Evolutionary conservation across 2,329 filamentous ascomycete genomes (phyloP), one percentile per base, ranked within the genome.

Genomic region (Pseudocercospora pini-densiflorae): DNA sequence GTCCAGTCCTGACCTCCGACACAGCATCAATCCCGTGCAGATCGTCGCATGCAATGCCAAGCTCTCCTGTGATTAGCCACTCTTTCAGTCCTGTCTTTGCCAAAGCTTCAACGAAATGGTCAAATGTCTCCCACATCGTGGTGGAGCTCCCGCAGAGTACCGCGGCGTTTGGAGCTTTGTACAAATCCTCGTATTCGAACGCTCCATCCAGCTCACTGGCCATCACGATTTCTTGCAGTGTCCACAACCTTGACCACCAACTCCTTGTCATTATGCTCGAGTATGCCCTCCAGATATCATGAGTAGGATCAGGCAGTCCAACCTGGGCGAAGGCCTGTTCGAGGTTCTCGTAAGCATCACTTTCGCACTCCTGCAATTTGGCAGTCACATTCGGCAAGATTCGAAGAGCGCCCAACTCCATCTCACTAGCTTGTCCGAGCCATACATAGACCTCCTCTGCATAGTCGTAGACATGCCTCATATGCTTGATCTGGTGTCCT

Each of bases 221-320:
- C 43, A 61, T 54, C n/a, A 47, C 45, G 5, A 61, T 21, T 23
- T 61, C 59, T 43, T 61, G 59, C 23, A 61, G 31, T 1, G 47
- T 54, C 59, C 59, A 61, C 9, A 61, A 6, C 19, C 59, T 5
- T 27, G 59, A 53, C 59, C 59, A 61, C 59, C 59, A 61, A 27
- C 31, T n/a, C n/a, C 59, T 21, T 6, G 36, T 59, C 57, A 33
- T 43, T 21, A 59, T 47, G 36, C 36, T 45, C 14, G 57, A 36
- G 27, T 59, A 59, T 45, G 57, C 57, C 21, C 24, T 59, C 57
- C 57, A 59, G 3, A 59, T 21, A 0, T 43, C 57, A 43, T 59
- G 57, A 7, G n/a, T 23, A 23, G 59, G 59, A 43, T 54, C 23
- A 21, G 43, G 59, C 16, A 51, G 16, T 12, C 59, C 43, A 49